Evolutionary conservation across 371 early-diverging fungal species (phyloP), one percentile per base, ranked within the genome.

Genomic region (Syncephalastrum racemosum): DNA sequence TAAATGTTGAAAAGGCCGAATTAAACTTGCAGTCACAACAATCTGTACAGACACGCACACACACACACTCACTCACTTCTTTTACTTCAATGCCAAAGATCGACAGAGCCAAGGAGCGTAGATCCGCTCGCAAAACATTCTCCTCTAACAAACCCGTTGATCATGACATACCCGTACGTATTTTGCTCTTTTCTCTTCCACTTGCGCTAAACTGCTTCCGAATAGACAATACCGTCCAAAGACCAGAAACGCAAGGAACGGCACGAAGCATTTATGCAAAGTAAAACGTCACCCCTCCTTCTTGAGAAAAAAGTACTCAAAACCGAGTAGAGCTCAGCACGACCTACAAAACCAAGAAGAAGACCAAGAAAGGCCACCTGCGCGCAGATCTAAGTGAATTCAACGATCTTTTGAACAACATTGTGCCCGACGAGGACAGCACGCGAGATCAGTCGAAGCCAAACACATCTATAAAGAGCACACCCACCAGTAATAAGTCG

Each of bases 261-360:
- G 15, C 82, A 84, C 58, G 79, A 82, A 46, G 77, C 75, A 12
- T 84, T 82, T 82, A 66, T 84, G 22, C 75, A 79, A 42, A 84
- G 82, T 81, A 77, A 56, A 72, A 56, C 10, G 10, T 3, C 10
- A 2, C 36, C 22, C 41, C 2, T 47, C 41, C 2, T 47, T 19
- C 23, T 12, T 3, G 14, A 8, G 12, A 46, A 36, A 24, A 22
- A 18, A 15, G 14, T 31, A 14, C 36, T 4, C n/a, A 4, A 15
- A 43, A n/a, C 2, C 20, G 22, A 16, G 25, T 18, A 15, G 40
- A 42, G 22, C 16, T 24, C 15, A 39, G 19, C 14, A 15, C 42
- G 15, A 39, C 16, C 14, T 13, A 36, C 18, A 67, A 73, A 41
- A 60, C 75, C 58, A 67, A 77, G 52, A 76, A 79, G 54, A 77